phyloP scores from a whole-genome alignment of 345 rosid species.

The Salix caprea region DNA sequence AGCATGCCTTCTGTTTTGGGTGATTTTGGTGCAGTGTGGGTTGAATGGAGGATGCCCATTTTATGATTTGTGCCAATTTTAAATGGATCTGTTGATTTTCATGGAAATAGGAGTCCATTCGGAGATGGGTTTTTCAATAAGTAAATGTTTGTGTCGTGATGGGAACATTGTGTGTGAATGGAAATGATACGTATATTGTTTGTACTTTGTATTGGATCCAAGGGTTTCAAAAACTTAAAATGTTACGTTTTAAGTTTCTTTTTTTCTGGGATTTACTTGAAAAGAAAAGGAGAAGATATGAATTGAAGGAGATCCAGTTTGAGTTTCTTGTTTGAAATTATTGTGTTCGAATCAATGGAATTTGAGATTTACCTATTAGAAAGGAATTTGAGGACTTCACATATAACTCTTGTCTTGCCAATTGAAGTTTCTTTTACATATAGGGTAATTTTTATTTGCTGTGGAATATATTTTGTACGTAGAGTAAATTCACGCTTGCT shows the following conservation, averaged over 20 bases:
- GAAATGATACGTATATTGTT: no score
- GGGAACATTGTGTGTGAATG: neutral
- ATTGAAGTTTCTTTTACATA: neutral
- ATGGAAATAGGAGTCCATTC: neutral
- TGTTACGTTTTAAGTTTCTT: neutral
- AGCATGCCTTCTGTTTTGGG: neutral
- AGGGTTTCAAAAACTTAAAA: neutral
- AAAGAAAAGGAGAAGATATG: neutral
- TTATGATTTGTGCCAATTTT: constrained; percentile 6
- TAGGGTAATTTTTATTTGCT: neutral
- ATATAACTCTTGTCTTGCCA: neutral
- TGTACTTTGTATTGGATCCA: neutral
- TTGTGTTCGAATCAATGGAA: neutral
- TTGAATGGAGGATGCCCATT: constrained; percentile 10
- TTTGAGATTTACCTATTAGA: neutral
- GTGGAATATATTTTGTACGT: neutral
- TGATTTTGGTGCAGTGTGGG: constrained; percentile 32
- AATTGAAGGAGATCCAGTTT: neutral
- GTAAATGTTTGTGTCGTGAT: neutral
- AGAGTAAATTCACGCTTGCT: constrained; percentile 4
- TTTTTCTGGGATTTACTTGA: neutral
- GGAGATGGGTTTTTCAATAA: constrained; percentile 11
- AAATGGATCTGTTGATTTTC: constrained; percentile 14
- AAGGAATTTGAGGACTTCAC: neutral
- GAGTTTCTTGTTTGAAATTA: neutral